Evolutionary conservation across 345 rosid genomes (phyloP).

Genomic region (Pugionium dolabratum): DNA sequence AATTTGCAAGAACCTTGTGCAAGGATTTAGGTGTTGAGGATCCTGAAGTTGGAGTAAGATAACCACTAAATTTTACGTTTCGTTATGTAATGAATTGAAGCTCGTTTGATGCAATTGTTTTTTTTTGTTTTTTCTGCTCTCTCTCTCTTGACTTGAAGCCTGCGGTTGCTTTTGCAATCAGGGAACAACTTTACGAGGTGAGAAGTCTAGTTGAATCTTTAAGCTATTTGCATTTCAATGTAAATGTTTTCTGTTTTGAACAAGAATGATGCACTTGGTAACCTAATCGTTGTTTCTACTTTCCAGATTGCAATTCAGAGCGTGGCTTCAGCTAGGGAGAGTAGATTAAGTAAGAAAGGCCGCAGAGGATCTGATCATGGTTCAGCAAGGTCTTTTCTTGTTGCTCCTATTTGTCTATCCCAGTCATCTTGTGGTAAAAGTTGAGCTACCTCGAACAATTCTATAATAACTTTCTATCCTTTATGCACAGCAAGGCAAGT

Average conservation of each 20-base stretch:
- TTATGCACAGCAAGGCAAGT: constrained; percentile 61
- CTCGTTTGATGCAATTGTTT: constrained; percentile 9
- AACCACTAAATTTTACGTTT: constrained; percentile 1
- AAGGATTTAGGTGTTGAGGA: constrained; percentile 79
- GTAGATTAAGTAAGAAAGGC: constrained; percentile 80
- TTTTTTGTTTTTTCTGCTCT: constrained; percentile 18
- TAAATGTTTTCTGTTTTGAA: constrained; percentile 11
- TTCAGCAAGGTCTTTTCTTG: constrained; percentile 56
- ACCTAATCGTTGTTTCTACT: constrained; percentile 15
- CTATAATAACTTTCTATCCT: constrained; percentile 3
- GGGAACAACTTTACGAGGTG: constrained; percentile 98
- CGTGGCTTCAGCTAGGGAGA: constrained; percentile 86
- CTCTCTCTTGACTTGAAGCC: constrained; percentile 51
- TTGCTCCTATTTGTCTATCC: not conserved
- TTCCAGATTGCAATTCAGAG: constrained; percentile 82
- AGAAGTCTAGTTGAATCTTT: constrained; percentile 6
- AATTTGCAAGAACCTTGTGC: constrained; percentile 84
- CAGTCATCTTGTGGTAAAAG: constrained; percentile 4
- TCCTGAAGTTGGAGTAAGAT: constrained; percentile 93
- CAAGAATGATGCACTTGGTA: constrained; percentile 5
- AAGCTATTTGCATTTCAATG: constrained; percentile 1
- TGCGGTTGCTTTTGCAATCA: constrained; percentile 90
- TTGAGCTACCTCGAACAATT: constrained; percentile 8
- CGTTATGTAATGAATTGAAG: not conserved
- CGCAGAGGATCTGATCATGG: constrained; percentile 75